Evolutionary conservation across 225 moss, liverwort and hornwort genomes (phyloP).

Genomic region (Pleurozium schreberi): DNA sequence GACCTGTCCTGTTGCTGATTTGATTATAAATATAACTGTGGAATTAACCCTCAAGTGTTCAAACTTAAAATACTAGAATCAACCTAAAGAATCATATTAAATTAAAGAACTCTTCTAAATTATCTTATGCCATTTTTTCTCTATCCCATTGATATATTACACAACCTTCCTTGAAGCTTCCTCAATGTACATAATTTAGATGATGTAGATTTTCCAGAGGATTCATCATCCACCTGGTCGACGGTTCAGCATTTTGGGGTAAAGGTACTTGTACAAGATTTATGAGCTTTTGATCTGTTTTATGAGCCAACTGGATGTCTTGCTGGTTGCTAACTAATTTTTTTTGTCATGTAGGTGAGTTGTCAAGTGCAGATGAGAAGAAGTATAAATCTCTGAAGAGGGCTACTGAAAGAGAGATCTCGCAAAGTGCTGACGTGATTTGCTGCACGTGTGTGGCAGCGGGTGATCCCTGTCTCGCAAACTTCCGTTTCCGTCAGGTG

Average conservation of each 20-base stretch:
- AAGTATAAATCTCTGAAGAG: slow-evolving; percentile 92
- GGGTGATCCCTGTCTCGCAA: slow-evolving; percentile 91
- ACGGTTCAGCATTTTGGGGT: not conserved
- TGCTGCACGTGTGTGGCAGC: slow-evolving; percentile 99
- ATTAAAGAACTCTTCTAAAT: not conserved
- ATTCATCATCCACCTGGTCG: not conserved
- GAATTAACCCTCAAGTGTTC: not conserved
- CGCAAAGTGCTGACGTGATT: slow-evolving; percentile 93
- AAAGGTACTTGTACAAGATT: not conserved
- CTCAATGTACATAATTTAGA: not conserved
- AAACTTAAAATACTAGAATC: not conserved
- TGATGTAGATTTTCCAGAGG: not conserved
- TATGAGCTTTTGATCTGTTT: not conserved
- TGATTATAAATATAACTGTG: not conserved
- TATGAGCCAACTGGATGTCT: not conserved
- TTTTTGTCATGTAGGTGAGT: slow-evolving; percentile 45
- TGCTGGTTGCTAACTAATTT: not conserved
- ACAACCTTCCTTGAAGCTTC: not conserved
- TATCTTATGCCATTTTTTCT: not conserved
- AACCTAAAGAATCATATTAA: too few relatives aligned
- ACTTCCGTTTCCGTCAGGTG: slow-evolving; percentile 96
- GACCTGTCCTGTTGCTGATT: not conserved
- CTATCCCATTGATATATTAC: not conserved
- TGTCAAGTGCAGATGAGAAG: slow-evolving; percentile 97
- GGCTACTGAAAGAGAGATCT: slow-evolving; percentile 90